phyloP scores from a whole-genome alignment of 345 rosid species.

The Populus simonii region DNA sequence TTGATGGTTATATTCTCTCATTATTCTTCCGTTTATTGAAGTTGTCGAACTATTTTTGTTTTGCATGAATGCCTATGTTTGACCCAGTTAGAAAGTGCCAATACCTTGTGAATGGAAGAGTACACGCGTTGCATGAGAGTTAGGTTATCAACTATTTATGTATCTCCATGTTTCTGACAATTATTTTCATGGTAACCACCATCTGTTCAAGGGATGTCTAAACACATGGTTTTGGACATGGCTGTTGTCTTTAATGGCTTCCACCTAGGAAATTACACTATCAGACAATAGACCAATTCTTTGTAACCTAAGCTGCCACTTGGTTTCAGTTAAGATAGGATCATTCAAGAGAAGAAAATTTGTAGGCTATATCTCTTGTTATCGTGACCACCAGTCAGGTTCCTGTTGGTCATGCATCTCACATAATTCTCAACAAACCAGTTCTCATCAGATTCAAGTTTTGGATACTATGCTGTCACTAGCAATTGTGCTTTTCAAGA shows the following conservation, averaged over 20 bases:
- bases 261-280: not conserved
- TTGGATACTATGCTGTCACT: not conserved
- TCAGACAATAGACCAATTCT: too few species aligned
- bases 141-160: slow-evolving; percentile 11
- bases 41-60: slow-evolving; percentile 1
- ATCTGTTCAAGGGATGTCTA: slow-evolving; percentile 1
- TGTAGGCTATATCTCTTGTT: not conserved
- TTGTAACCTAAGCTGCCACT: not conserved
- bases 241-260: not conserved
- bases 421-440: not conserved
- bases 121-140: not conserved
- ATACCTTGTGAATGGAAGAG: slow-evolving; percentile 7
- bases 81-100: slow-evolving; percentile 6
- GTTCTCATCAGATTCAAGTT: not conserved
- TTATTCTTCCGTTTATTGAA: slow-evolving; percentile 1
- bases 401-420: not conserved
- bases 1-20: slow-evolving; percentile 72
- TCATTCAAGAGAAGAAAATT: not conserved
- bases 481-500: not conserved
- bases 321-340: not conserved
- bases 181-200: slow-evolving; percentile 2
- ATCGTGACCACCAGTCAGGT: not conserved
- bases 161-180: not conserved
- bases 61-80: not conserved
- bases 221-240: not conserved